phyloP scores from a whole-genome alignment of 768 basidiomycete species.

The Pleurotus sapidus region DNA sequence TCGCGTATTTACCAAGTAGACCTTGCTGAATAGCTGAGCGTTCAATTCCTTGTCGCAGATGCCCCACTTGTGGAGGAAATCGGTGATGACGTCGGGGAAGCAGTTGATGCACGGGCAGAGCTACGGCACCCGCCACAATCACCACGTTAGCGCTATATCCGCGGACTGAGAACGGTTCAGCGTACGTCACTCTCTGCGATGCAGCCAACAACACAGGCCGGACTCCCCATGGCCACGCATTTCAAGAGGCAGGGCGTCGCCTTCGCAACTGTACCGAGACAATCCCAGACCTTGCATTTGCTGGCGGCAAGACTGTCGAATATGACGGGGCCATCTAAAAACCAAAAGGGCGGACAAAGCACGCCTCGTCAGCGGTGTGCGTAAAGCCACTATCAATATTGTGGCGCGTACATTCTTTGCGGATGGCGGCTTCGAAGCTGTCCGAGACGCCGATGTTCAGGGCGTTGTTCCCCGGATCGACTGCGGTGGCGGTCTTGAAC shows the following conservation, averaged over 20 bases:
- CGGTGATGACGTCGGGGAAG: background rate
- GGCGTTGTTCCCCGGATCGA: background rate
- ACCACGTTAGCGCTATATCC: too few relatives aligned
- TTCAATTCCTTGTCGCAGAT: background rate
- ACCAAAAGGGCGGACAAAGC: too few relatives aligned
- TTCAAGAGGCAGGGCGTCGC: background rate
- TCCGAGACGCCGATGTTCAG: background rate
- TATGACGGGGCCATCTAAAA: background rate
- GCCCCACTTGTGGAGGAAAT: background rate
- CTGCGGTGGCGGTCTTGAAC: background rate
- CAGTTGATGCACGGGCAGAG: background rate
- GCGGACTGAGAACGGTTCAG: background rate
- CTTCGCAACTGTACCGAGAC: background rate
- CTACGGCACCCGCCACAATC: background rate
- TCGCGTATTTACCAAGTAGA: background rate
- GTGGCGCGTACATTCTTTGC: background rate
- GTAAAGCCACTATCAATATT: background rate
- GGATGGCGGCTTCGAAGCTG: background rate
- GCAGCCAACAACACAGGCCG: background rate
- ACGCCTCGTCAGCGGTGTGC: background rate
- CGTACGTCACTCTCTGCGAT: background rate
- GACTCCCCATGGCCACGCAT: background rate
- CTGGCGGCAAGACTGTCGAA: background rate
- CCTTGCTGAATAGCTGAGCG: background rate
- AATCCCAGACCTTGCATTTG: background rate